Evolutionary conservation across 768 basidiomycete species (phyloP), one percentile per base, ranked within the genome.

Genomic region (Mycena belliarum): DNA sequence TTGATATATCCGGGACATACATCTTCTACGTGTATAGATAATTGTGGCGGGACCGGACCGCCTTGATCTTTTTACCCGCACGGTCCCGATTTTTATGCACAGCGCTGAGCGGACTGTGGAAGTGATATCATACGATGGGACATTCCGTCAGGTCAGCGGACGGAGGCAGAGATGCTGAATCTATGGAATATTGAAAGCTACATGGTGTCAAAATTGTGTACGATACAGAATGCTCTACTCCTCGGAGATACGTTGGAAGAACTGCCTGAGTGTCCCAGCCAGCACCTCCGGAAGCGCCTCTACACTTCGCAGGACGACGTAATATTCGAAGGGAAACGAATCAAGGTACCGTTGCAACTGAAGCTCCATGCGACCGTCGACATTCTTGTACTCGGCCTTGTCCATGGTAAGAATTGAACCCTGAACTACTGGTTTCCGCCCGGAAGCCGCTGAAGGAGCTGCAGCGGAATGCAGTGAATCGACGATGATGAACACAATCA

Each of bases 291-390:
- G 96, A 35, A 99, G 74, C 18, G 93, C 87, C 72, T 96, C 94
- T 42, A 96, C 93, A 63, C 89, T 84, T 57, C 95, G 78, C 49
- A 99, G 71, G n/a, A 99, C 87, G 46, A 98, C 89, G 64, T 94
- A 98, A 68, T 95, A 96, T 74, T 98, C 93, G 75, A 98, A 98
- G 0, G 97, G 97, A 82, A 98, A 98, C 4, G 93, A 87, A 69
- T 98, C 96, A 64, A 98, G 74, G 70, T 99, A 98, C 46, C 93
- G 84, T 65, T 89, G 81, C 75, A 96, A 82, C 67, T 91, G 84
- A 57, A 99, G 74, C 71, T 97, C 91, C 87, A 94, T 89, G 52
- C 79, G 77, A 9, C 93, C 93, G 60, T 85, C 82, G 8, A 90
- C 84, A 51, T 80, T 83, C 73, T 88, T 91, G 78, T 93, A 96